Evolutionary conservation across 1,284 basidiomycete genomes (phyloP), one percentile per base, ranked within the genome.

Genomic region (Trichosporon faecale): DNA sequence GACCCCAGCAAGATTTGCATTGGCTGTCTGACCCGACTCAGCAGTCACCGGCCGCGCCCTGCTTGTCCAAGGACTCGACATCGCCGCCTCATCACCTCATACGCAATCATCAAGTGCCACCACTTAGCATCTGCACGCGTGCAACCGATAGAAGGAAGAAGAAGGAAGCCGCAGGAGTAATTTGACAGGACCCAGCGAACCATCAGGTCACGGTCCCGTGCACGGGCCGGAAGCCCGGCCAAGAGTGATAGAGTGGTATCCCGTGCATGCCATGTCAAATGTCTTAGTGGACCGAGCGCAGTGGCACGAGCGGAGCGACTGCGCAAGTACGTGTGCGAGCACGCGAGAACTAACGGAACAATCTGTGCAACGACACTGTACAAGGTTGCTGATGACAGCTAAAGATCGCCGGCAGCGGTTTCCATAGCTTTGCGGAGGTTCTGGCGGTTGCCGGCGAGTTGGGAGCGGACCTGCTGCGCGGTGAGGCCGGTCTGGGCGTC

Each of bases 31-130:
- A 49, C 37, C 44, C 72, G 44, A 31, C 52, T 64, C 68, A 69
- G 61, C 70, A 70, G 68, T 66, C 74, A 66, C 72, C 61, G 66
- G 79, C 80, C 80, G 80, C 80, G 80, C 80, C 76, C 80, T 82
- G 79, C 73, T 74, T 66, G 77, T 82, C 80, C 79, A 76, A 79
- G 80, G 80, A 82, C 77, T 61, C 18, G 74, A 68, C 71, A 78
- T 69, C 79, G 78, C 73, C 79, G 78, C 76, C 74, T 66, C 29
- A 64, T 55, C 68, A 65, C 66, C 46, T 55, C 44, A 57, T 61
- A 61, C 67, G 46, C 64, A 61, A 66, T 33, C 72, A 73, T 73
- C 71, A 72, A 66, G 68, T 68, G 72, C 68, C 69, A 46, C 35
- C 64, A 70, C 33, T 67, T 69, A 72, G 72, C 72, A 73, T 73